Base-by-base conservation (phyloP, 2,329 filamentous ascomycete species). In the Paradendryphiella salina region DNA sequence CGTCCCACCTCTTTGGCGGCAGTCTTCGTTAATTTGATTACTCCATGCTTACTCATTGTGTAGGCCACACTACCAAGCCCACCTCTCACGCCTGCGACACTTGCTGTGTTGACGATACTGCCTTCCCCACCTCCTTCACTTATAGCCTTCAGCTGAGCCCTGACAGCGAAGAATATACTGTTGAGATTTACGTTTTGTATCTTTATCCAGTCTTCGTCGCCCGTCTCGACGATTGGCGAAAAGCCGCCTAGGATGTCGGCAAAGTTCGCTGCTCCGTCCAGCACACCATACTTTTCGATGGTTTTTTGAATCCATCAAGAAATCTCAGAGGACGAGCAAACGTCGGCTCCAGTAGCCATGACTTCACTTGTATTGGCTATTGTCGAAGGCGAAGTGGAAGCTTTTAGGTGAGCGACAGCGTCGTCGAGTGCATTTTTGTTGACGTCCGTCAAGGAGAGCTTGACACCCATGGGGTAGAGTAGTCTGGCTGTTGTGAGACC, bases 71-170 rank as follows among this genome's bases (percentile, higher is more conserved):
- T 57, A 7, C 61, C 57, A 11, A 63, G 71, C 70, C 76, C 58
- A 70, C 75, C 77, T 57, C 72, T 69, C 3, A 76, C 56, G n/a
- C 81, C 81, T 38, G 80, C 80, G 29, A 79, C 77, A 39, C 38
- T 45, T 13, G 46, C 17, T 4, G 39, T 47, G 10, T 52, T 48
- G 18, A 52, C 44, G 11, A 52, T 48, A 29, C 50, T 48, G n/a
- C 41, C 39, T 18, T 21, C 17, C 4, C 11, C 10, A 13, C n/a
- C 13, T 8, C 10, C 14, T 28, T 42, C 4, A 2, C 7, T 20
- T n/a, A 47, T 48, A 73, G 36, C 73, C 74, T n/a, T 49, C 42
- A 38, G 72, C 38, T 54, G 71, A 60, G 5, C 65, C 60, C 44
- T 59, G 53, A 42, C 65, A 28, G 56, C 3, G 69, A 59, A 11